Base-by-base conservation (phyloP, 352 stramenopile species). In the Thalassiosira livingstoniorum region DNA sequence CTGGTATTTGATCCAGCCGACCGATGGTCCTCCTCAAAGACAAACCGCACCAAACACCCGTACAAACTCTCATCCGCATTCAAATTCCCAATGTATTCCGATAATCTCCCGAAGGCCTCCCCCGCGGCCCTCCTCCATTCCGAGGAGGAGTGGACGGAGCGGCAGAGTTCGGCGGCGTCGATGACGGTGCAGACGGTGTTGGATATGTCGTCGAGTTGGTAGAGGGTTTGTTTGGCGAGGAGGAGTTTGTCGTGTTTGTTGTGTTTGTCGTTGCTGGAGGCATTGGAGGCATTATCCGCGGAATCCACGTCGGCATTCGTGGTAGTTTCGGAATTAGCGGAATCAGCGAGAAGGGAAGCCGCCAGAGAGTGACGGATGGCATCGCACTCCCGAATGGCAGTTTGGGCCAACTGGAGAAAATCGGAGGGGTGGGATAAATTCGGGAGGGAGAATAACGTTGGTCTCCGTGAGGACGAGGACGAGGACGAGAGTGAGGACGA, bases 141-240 rank as follows among this genome's bases (percentile, higher is more conserved):
- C 29, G 90, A 93, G 72, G 7, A 62, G 10, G 68, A 51, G 66
- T 99, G 96, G 7, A 97, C 95, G 37, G 96, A 98, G 39, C 97
- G 95, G 79, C 96, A 98, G 5, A 99, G 82, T 85, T 99, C 97
- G 3, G 96, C 96, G 1, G 96, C 95, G 85, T 99, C 97, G 75
- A 98, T 98, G 51, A 98, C 96, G 31, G 94, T 97, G 88, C 97
- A 99, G 74, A 99, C 96, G 37, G 89, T 88, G 77, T 98, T 98
- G 51, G 95, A 98, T 43, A 99, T 97, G 66, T 97, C 91, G 83
- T 99, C 97, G 62, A 99, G 83, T 34, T 77, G 57, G 51, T 90
- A 88, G 29, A 96, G 68, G 4, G 75, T 90, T 39, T 82, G 67
- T 29, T 80, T 71, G 2, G 87, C 86, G 29, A 45, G 51, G 3